Evolutionary conservation across 805 yeast species (phyloP).

Genomic region (Geotrichum ghanense): DNA sequence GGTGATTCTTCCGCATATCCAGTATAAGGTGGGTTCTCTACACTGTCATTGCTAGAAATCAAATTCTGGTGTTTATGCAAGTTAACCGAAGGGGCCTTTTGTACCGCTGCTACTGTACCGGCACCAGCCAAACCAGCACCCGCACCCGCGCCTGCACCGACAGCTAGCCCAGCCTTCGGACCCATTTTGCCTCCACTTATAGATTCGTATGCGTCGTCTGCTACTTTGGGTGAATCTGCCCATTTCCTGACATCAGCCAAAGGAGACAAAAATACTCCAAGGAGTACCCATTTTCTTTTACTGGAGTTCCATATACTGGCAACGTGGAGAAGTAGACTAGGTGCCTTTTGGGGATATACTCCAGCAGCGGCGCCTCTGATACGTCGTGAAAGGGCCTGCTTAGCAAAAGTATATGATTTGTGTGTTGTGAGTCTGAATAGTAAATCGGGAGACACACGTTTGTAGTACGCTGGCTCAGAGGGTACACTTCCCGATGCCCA

Average conservation of each 20-base stretch:
- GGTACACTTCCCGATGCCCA: background rate
- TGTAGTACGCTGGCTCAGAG: background rate
- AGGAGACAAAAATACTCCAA: background rate
- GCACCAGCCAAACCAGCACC: no score
- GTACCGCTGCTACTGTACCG: no score
- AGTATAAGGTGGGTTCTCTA: no score
- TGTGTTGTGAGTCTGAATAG: background rate
- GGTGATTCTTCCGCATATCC: no score
- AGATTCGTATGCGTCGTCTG: background rate
- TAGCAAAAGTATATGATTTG: background rate
- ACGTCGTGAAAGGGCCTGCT: background rate
- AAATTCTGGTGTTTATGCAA: no score
- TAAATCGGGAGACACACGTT: background rate
- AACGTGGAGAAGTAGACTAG: background rate
- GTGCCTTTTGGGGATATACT: background rate
- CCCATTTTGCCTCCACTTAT: no score
- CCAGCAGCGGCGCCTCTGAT: slow-evolving; percentile 1
- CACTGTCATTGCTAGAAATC: no score
- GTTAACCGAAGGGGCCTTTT: no score
- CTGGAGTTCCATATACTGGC: background rate
- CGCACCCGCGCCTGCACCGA: no score
- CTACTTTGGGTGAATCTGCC: background rate
- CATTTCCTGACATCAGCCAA: background rate
- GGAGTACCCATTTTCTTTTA: background rate
- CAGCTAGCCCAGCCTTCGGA: no score